phyloP scores from a whole-genome alignment of 495 filamentous ascomycete genomes.

The Penicillium mononematosum region DNA sequence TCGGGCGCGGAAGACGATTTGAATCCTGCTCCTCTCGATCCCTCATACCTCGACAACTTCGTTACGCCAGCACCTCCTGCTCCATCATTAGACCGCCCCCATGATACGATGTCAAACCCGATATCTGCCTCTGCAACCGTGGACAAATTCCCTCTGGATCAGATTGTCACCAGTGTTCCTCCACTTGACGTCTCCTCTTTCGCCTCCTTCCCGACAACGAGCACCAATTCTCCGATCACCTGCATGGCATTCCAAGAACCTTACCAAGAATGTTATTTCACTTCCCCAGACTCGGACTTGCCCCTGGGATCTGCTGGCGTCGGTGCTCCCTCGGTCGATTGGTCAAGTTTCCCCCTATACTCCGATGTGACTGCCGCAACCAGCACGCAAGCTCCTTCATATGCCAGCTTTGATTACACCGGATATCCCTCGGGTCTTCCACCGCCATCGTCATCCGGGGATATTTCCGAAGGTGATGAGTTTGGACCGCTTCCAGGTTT shows the following conservation, averaged over 20 bases:
- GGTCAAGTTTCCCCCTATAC: constrained; percentile 69
- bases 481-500: constrained; percentile 41
- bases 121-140: constrained; percentile 31
- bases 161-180: constrained; percentile 39
- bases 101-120: constrained; percentile 21
- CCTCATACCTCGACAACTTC: constrained; percentile 55
- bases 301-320: constrained; percentile 66
- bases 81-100: constrained; percentile 41
- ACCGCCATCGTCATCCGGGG: constrained; percentile 70
- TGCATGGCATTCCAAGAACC: constrained; percentile 47
- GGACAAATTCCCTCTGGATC: constrained; percentile 38
- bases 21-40: constrained; percentile 62
- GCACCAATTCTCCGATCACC: constrained; percentile 38
- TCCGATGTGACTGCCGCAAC: constrained; percentile 58
- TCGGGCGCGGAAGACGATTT: constrained; percentile 55
- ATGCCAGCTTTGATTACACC: constrained; percentile 63
- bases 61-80: constrained; percentile 43
- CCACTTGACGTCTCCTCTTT: constrained; percentile 41
- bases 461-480: constrained; percentile 75
- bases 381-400: constrained; percentile 70
- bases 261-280: constrained; percentile 43
- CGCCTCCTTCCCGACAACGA: constrained; percentile 36
- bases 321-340: constrained; percentile 65
- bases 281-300: constrained; percentile 60
- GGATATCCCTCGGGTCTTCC: constrained; percentile 49